Percentiles rank a stretch among this genome's conserved stretches.
These are phyloP conservation scores for Berberis thunbergii DNA, from an alignment of 164 flowering plant species.

Conservation along the genomic window DNA sequence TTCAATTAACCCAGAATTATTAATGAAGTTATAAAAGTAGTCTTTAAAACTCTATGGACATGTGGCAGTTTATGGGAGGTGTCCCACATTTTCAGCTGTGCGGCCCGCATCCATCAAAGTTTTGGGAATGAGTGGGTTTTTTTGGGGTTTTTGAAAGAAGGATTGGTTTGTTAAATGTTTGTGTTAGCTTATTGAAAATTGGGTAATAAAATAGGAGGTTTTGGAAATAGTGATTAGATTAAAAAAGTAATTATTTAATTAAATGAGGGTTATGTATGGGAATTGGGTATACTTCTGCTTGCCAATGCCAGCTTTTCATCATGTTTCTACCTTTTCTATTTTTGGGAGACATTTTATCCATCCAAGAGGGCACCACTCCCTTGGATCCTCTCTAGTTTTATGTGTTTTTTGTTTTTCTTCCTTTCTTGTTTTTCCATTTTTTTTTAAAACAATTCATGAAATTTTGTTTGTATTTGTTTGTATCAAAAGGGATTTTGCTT, in stretches of 20 bases:
- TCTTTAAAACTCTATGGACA: too few relatives aligned
- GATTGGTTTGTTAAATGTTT: background rate
- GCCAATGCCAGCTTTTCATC: constrained; percentile 7
- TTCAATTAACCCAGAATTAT: too few relatives aligned
- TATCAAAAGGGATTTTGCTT: too few relatives aligned
- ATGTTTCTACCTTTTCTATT: constrained; percentile 1
- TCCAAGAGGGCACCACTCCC: constrained; percentile 2
- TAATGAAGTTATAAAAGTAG: too few relatives aligned
- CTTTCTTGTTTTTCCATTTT: background rate
- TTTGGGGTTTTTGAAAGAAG: constrained; percentile 1
- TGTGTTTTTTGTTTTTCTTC: background rate
- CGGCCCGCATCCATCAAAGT: too few relatives aligned
- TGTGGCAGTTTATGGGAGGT: too few relatives aligned
- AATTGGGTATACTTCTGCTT: background rate
- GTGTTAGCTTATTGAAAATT: background rate
- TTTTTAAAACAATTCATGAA: background rate
- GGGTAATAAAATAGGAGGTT: background rate
- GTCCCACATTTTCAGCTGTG: too few relatives aligned
- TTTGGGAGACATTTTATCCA: background rate
- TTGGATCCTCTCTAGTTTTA: constrained; percentile 1
- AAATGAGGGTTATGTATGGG: background rate
- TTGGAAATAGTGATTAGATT: background rate
- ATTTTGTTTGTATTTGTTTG: too few relatives aligned
- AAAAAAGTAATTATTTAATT: background rate
- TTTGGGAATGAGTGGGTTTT: too few relatives aligned